Conservation (phyloP, 129 eudicot genomes). For the Centella asiatica region DNA sequence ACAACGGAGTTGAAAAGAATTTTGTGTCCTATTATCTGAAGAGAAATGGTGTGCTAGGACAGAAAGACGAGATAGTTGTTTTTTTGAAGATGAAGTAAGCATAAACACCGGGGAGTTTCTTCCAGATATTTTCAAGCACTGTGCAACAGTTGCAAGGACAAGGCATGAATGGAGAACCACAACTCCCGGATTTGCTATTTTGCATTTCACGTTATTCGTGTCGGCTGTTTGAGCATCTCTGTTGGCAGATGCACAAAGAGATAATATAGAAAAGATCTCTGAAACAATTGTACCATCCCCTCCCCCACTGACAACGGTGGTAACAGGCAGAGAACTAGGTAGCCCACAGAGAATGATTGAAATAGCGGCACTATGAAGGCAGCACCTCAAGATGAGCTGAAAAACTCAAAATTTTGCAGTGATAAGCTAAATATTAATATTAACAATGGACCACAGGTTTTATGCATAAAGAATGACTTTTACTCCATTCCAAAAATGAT, state of each 20-base stretch:
- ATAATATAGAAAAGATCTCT: slow-evolving; percentile 71
- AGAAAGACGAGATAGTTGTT: slow-evolving; percentile 78
- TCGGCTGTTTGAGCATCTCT: slow-evolving; percentile 56
- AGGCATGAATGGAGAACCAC: slow-evolving; percentile 68
- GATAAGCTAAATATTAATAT: too few relatives aligned
- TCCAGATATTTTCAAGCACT: slow-evolving; percentile 69
- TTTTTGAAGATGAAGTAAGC: slow-evolving; percentile 73
- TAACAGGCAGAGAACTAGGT: slow-evolving; percentile 86
- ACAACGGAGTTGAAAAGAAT: slow-evolving; percentile 66
- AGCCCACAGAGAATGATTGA: slow-evolving; percentile 76
- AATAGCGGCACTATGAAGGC: slow-evolving; percentile 55
- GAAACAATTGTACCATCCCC: slow-evolving; percentile 87
- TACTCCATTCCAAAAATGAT: too few relatives aligned
- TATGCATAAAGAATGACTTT: too few relatives aligned
- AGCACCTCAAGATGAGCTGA: slow-evolving; percentile 88
- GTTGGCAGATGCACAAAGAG: slow-evolving; percentile 60
- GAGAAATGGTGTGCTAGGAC: slow-evolving; percentile 82
- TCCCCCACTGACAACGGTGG: slow-evolving; percentile 97
- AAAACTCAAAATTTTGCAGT: slow-evolving; percentile 18
- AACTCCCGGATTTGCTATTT: slow-evolving; percentile 42
- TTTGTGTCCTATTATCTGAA: slow-evolving; percentile 51
- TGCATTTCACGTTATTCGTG: slow-evolving; percentile 37
- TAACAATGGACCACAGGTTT: too few relatives aligned
- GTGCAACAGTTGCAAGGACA: slow-evolving; percentile 67
- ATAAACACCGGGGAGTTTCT: slow-evolving; percentile 72